phyloP scores from a whole-genome alignment of 768 basidiomycete genomes.

The Fomitopsis serialis region DNA sequence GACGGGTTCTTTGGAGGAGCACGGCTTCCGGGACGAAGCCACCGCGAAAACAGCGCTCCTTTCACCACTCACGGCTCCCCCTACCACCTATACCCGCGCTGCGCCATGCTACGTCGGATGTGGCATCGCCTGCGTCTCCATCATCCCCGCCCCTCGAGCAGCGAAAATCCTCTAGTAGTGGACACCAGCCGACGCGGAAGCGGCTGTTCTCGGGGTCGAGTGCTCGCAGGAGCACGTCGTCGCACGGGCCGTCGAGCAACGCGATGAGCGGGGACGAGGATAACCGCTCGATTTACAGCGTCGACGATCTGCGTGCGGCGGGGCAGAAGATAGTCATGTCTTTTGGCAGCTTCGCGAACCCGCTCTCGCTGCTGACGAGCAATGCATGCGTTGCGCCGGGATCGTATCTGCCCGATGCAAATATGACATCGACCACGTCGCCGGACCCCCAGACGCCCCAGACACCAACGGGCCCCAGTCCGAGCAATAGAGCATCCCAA shows the following conservation, averaged over 20 bases:
- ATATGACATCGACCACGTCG: not conserved
- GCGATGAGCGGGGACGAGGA: conserved; percentile 46
- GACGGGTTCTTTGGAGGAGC: conserved; percentile 9
- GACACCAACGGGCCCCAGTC: not conserved
- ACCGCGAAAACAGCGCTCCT: conserved; percentile 55
- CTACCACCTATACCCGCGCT: conserved; percentile 42
- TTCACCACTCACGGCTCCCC: conserved; percentile 51
- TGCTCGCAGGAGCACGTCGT: conserved; percentile 43
- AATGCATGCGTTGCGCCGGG: conserved; percentile 25
- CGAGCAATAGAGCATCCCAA: conserved; percentile 23
- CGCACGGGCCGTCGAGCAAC: conserved; percentile 26
- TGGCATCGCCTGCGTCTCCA: conserved; percentile 6
- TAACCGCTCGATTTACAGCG: conserved; percentile 47
- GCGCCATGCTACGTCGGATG: conserved; percentile 21
- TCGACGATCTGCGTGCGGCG: conserved; percentile 28
- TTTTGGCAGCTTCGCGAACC: conserved; percentile 18
- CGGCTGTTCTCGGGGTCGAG: conserved; percentile 63
- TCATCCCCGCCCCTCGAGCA: conserved; percentile 12
- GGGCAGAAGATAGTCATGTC: conserved; percentile 22
- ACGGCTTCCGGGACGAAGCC: conserved; percentile 5
- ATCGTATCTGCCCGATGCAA: conserved; percentile 42
- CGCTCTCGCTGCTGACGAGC: conserved; percentile 21
- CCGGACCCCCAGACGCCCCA: not conserved
- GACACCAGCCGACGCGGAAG: conserved; percentile 32
- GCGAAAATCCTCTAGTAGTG: conserved; percentile 7